Evolutionary conservation across 306 rosid species (phyloP).

Genomic region (Prosopis cineraria): DNA sequence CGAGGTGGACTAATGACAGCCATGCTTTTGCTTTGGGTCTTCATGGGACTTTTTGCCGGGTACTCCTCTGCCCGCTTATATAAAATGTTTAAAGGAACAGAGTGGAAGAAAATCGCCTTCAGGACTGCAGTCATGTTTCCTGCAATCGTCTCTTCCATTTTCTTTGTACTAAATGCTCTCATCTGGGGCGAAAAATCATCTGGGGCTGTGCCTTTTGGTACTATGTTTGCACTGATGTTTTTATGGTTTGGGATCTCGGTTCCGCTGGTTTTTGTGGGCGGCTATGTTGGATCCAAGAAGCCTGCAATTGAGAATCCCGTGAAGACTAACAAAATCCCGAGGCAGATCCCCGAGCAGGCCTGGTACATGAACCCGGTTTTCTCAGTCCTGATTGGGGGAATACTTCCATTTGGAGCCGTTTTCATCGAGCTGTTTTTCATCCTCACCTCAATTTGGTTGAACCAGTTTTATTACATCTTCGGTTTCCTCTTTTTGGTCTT

Average conservation of each 20-base stretch:
- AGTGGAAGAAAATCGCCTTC: constrained; percentile 90
- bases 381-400: constrained; percentile 91
- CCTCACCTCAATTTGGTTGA: constrained; percentile 97
- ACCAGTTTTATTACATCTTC: constrained; percentile 96
- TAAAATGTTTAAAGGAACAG: constrained; percentile 91
- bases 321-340: constrained; percentile 96
- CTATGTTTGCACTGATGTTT: constrained; percentile 95
- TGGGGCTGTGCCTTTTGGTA: constrained; percentile 98
- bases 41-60: constrained; percentile 97
- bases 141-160: constrained; percentile 64
- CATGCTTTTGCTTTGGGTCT: constrained; percentile 93
- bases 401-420: constrained; percentile 95
- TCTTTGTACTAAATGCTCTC: constrained; percentile 76
- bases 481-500: constrained; percentile 98
- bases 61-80: constrained; percentile 78
- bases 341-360: constrained; percentile 97
- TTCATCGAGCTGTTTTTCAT: constrained; percentile 97
- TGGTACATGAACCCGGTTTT: constrained; percentile 97
- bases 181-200: constrained; percentile 98
- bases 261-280: constrained; percentile 92
- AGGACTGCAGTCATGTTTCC: constrained; percentile 88
- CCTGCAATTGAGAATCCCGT: constrained; percentile 94
- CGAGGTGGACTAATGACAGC: constrained; percentile 98
- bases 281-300: constrained; percentile 91
- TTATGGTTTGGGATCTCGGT: constrained; percentile 98